phyloP scores from a whole-genome alignment of 2,329 filamentous ascomycete species.

The Alternaria ethzedia region DNA sequence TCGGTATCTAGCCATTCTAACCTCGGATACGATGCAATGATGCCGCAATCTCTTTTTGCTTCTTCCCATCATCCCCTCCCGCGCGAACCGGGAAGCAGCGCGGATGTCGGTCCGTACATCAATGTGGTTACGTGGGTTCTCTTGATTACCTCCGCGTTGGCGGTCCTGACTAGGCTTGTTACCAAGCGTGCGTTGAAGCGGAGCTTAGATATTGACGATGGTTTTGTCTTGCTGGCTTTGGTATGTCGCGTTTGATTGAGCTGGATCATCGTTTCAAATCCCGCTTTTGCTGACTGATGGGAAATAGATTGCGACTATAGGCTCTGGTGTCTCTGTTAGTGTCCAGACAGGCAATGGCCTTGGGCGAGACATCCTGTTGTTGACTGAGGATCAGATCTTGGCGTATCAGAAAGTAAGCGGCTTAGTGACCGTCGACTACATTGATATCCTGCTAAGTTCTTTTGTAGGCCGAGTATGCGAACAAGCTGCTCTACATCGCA shows the following conservation, averaged over 20 bases:
- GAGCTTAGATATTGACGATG: conserved; percentile 43
- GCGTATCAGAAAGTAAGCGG: conserved; percentile 40
- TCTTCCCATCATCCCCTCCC: conserved; percentile 30
- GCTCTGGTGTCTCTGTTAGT: conserved; percentile 40
- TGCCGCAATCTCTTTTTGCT: conserved; percentile 19
- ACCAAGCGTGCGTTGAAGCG: conserved; percentile 43
- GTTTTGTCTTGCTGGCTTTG: conserved; percentile 43
- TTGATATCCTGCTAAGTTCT: not conserved
- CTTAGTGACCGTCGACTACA: not conserved
- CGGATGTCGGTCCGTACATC: conserved; percentile 42
- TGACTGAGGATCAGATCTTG: conserved; percentile 27
- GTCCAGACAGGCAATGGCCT: conserved; percentile 41
- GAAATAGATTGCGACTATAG: conserved; percentile 37
- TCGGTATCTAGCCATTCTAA: conserved; percentile 15
- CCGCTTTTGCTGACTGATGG: conserved; percentile 11
- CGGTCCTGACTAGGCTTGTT: conserved; percentile 42
- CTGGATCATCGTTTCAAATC: not conserved
- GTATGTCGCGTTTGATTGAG: conserved; percentile 20
- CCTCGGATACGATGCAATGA: conserved; percentile 35
- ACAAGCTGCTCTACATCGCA: conserved; percentile 43
- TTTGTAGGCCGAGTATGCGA: conserved; percentile 43
- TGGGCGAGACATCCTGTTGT: conserved; percentile 29
- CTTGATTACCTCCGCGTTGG: conserved; percentile 41
- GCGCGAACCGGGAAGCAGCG: conserved; percentile 37
- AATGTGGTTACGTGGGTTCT: conserved; percentile 46